Evolutionary conservation across 148 eudicot species (phyloP).

Genomic region (Camellia japonica): DNA sequence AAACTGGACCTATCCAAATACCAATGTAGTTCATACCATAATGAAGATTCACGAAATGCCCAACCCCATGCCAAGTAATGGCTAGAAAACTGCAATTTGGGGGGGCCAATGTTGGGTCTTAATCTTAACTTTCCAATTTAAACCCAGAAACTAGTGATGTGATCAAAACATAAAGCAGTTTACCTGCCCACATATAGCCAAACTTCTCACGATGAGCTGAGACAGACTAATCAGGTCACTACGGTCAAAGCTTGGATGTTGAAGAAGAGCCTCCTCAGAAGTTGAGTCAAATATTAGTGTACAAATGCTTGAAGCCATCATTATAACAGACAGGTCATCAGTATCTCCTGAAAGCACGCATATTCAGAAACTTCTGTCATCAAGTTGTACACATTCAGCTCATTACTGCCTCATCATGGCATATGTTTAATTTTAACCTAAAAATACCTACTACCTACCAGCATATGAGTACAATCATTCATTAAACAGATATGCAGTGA

Average conservation of each 20-base stretch:
- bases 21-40: not conserved
- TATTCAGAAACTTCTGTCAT: not conserved
- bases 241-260: slow-evolving; percentile 46
- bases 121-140: not conserved
- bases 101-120: not conserved
- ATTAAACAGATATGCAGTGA: not conserved
- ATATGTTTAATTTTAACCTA: not conserved
- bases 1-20: not conserved
- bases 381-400: not conserved
- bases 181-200: slow-evolving; percentile 58
- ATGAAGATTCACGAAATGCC: not conserved
- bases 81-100: not conserved
- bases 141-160: not conserved
- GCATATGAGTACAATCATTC: too few relatives aligned
- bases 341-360: slow-evolving; percentile 40
- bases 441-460: not conserved
- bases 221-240: slow-evolving; percentile 37
- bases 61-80: not conserved
- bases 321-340: slow-evolving; percentile 44
- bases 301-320: slow-evolving; percentile 94
- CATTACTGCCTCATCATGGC: not conserved
- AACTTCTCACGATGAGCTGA: slow-evolving; percentile 61
- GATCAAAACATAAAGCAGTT: slow-evolving; percentile 2
- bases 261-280: slow-evolving; percentile 69
- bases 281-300: slow-evolving; percentile 61